Evolutionary conservation across 306 rosid genomes (phyloP).

Genomic region (Lupinus albus): DNA sequence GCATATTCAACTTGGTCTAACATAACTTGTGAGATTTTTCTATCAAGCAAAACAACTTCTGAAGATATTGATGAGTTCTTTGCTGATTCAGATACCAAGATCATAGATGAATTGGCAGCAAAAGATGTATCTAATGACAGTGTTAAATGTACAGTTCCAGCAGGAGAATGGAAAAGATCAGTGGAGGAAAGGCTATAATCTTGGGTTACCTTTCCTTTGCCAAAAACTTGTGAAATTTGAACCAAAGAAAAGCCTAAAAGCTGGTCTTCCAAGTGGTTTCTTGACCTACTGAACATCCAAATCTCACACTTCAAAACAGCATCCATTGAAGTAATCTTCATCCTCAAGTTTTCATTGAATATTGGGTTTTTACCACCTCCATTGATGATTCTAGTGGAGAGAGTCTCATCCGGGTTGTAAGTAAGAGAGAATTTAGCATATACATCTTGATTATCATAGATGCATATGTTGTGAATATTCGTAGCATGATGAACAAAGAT

Average conservation of each 20-base stretch:
- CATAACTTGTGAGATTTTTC: conserved; percentile 56
- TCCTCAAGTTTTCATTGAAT: conserved; percentile 69
- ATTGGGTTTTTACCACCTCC: conserved; percentile 86
- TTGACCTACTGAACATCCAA: conserved; percentile 85
- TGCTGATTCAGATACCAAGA: conserved; percentile 48
- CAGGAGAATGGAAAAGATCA: conserved; percentile 93
- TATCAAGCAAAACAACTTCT: conserved; percentile 78
- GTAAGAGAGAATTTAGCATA: conserved; percentile 88
- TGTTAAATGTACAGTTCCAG: conserved; percentile 77
- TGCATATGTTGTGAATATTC: conserved; percentile 85
- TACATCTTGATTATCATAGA: conserved; percentile 85
- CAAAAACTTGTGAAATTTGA: conserved; percentile 60
- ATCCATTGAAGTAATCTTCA: conserved; percentile 64
- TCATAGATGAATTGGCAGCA: conserved; percentile 39
- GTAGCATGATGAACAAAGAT: conserved; percentile 81
- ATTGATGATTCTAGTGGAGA: conserved; percentile 67
- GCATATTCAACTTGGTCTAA: conserved; percentile 72
- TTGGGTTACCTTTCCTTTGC: conserved; percentile 69
- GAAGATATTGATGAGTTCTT: conserved; percentile 77
- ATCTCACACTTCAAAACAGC: conserved; percentile 83
- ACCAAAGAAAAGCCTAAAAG: conserved; percentile 83
- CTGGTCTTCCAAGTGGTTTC: conserved; percentile 77
- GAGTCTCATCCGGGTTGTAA: conserved; percentile 73
- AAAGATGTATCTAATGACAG: conserved; percentile 58
- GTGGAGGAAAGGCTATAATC: conserved; percentile 87